Evolutionary conservation across 1,284 basidiomycete species (phyloP), one percentile per base, ranked within the genome.

Genomic region (Ustilago curta): DNA sequence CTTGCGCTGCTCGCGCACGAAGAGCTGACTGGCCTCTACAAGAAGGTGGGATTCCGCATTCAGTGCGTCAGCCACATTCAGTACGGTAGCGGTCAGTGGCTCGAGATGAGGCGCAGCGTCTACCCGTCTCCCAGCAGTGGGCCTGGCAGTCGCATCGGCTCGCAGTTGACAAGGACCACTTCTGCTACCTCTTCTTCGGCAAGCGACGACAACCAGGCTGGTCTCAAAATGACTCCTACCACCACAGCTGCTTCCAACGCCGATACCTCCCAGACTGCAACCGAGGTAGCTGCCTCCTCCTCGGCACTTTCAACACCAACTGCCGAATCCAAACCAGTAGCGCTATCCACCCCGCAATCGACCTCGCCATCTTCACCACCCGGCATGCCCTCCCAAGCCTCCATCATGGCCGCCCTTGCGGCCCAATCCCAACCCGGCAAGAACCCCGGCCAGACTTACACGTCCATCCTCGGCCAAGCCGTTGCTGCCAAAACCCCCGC

Each of bases 401-500:
- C 76, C 35, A 70, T 81, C 59, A 50, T 81, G 63, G 77, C 77
- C 11, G 79, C 79, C 16, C 71, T 81, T 19, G 63, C 62, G 12
- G 69, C 66, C 19, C 75, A 77, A 48, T 71, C 69, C 5, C 42
- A 68, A 43, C 69, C 73, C 2, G 73, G 73, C 43, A 66, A 67
- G 50, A 64, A 21, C 23, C 73, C 73, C 3, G 73, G 69, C 39
- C 59, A 64, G 16, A 64, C 73, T 0, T 76, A 71, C 59, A 76
- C 81, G n/a, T 64, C 73, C 27, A 75, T 84, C 52, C 74, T 83
- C 42, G 83, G 83, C 19, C 78, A 81, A 63, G 80, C 83, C 19
- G 68, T 84, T 4, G 82, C 83, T 7, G 80, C 76, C 47, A 84
- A 84, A 62, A 84, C 83, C 4, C 63, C 80, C 12, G 68, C 78